Conservation (phyloP, 176 grass and related monocot genomes). For the Carex myosuroides region DNA sequence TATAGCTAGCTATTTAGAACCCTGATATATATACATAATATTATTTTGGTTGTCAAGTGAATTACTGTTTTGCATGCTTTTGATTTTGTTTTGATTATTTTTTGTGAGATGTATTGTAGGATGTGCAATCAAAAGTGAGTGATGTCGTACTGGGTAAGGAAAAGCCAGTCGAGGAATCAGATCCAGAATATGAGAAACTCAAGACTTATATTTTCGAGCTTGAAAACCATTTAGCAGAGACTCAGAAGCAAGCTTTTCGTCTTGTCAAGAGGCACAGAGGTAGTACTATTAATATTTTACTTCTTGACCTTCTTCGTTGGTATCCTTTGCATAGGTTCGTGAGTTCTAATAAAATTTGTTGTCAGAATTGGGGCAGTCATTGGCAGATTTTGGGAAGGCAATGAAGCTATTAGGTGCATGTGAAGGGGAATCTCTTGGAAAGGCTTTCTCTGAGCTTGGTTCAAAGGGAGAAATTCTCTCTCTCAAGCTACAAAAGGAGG, state of each 20-base stretch:
- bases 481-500: slow-evolving; percentile 93
- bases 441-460: slow-evolving; percentile 91
- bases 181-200: slow-evolving; percentile 95
- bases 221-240: slow-evolving; percentile 89
- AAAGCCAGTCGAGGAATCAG: slow-evolving; percentile 92
- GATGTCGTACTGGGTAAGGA: slow-evolving; percentile 98
- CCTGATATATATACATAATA: not conserved
- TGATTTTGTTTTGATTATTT: not conserved
- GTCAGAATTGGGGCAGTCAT: slow-evolving; percentile 84
- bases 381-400: slow-evolving; percentile 87
- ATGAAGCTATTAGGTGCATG: slow-evolving; percentile 92
- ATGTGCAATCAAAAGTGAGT: slow-evolving; percentile 87
- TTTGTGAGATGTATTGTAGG: slow-evolving; percentile 36
- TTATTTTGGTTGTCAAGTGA: not conserved
- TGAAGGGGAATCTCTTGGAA: slow-evolving; percentile 85
- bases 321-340: slow-evolving; percentile 16
- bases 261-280: slow-evolving; percentile 99
- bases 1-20: too few species aligned
- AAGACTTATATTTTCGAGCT: slow-evolving; percentile 95
- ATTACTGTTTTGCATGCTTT: not conserved
- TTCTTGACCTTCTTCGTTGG: slow-evolving; percentile 1
- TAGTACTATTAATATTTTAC: slow-evolving; percentile 18
- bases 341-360: slow-evolving; percentile 16
- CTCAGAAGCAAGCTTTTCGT: slow-evolving; percentile 93
- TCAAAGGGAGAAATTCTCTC: slow-evolving; percentile 87